Evolutionary conservation across 305 asterid species (phyloP).

Genomic region (Fraxinus baroniana): DNA sequence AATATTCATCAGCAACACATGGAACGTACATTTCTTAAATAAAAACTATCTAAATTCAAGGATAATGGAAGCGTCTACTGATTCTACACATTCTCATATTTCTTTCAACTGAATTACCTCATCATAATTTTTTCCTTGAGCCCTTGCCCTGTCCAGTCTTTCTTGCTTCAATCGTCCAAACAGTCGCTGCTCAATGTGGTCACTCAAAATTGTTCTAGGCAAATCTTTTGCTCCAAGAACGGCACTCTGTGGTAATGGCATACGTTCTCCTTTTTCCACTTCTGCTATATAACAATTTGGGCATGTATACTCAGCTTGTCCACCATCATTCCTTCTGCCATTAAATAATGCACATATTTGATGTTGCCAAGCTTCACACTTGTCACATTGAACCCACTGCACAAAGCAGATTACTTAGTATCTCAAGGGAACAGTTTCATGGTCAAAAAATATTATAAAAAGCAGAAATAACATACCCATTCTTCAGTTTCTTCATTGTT

Average conservation of each 20-base stretch:
- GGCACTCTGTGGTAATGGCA: conserved; percentile 81
- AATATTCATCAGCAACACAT: conserved; percentile 19
- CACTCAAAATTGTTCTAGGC: conserved; percentile 89
- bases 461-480: conserved; percentile 59
- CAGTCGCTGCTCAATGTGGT: conserved; percentile 85
- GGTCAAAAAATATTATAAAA: conserved; percentile 11
- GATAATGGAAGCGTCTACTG: conserved; percentile 13
- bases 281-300: conserved; percentile 92
- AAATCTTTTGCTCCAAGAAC: conserved; percentile 97
- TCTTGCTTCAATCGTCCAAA: conserved; percentile 77
- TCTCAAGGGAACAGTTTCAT: conserved; percentile 9
- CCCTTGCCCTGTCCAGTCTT: conserved; percentile 83
- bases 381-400: conserved; percentile 99
- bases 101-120: conserved; percentile 61
- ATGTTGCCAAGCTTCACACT: conserved; percentile 99
- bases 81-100: not conserved
- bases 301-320: conserved; percentile 99
- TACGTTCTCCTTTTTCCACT: conserved; percentile 93
- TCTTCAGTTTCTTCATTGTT: conserved; percentile 95
- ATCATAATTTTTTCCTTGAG: conserved; percentile 74
- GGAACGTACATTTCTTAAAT: conserved; percentile 19
- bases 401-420: conserved; percentile 31
- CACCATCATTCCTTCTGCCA: conserved; percentile 94
- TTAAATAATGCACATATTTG: conserved; percentile 97
- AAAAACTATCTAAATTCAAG: conserved; percentile 17